Base-by-base conservation (phyloP, 139 green algal species). In the Volvox reticuliferus region DNA sequence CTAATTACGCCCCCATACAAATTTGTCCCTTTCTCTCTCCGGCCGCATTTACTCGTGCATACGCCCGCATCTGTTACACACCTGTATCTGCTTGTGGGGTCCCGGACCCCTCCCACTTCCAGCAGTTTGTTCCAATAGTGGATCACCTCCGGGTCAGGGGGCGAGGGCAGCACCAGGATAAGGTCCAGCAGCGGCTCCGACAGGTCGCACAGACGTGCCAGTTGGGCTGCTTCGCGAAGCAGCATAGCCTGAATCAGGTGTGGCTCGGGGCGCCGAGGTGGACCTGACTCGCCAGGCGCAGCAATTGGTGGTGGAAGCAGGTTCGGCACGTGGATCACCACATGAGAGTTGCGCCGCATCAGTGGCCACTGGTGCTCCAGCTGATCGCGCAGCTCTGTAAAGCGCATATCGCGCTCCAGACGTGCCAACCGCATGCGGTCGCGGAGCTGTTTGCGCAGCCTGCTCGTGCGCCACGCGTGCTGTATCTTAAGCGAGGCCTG, bases 91-190 rank as follows among this genome's bases (percentile, higher is more conserved):
- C 50, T 87, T 22, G 68, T 88, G 20, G 91, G 91, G 68, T 92
- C 82, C 24, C 67, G 69, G 28, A 94, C 92, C 22, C 89, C 92
- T 24, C 94, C 88, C 69, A 96, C 93, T 88, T 96, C 82, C 89
- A 97, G 88, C 65, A 97, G 91, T 91, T 96, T 93, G 71, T 92
- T 85, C 94, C 94, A 96, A 82, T 96, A 95, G 22, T 65, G 19
- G n/a, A 94, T 55, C 24, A 96, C 92, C 50, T 95, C 93, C 0
- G 79, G 22, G 79, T 93, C 81, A 14, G 95, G 86, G 65, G 91
- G 91, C 30, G 91, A 86, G 16, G 95, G 93, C 44, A 94, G 83
- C 55, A 91, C 79, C 36, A 88, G 63, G 12, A 91, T 82, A 1
- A 91, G 79, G 79, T 88, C 88, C 67, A 91, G 36, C 65, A 94